Conservation (phyloP, 2,329 filamentous ascomycete species). For the Diplodia corticola region DNA sequence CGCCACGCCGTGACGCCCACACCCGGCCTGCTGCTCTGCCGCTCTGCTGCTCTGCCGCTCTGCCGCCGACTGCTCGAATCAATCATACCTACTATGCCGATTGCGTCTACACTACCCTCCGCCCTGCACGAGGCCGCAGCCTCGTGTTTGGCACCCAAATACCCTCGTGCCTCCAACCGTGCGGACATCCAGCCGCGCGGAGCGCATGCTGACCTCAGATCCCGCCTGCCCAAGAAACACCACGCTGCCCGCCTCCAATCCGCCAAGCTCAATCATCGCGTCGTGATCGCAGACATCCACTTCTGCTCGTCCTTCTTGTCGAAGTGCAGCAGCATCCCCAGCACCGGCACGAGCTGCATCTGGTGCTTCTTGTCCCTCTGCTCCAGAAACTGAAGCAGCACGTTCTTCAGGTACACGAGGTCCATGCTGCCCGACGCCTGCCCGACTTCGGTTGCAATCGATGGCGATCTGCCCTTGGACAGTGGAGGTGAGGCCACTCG, state of each 20-base stretch:
- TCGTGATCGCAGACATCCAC: constrained; percentile 73
- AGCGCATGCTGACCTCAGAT: neutral
- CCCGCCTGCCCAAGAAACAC: neutral
- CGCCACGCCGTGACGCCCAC: neutral
- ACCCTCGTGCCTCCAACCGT: neutral
- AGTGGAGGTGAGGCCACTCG: constrained; percentile 49
- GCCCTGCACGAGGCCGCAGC: no score
- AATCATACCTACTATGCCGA: neutral
- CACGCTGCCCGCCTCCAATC: neutral
- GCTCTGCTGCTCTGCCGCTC: neutral
- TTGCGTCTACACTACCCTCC: neutral
- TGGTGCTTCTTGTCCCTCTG: constrained; percentile 76
- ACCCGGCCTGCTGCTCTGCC: neutral
- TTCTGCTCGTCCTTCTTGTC: constrained; percentile 81
- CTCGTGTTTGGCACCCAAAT: neutral
- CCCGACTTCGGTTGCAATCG: constrained; percentile 29
- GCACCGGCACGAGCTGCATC: constrained; percentile 72
- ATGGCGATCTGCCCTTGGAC: constrained; percentile 39
- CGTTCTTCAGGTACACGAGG: constrained; percentile 75
- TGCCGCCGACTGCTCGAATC: neutral
- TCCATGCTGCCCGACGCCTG: constrained; percentile 45
- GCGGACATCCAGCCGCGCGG: neutral
- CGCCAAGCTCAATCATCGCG: neutral
- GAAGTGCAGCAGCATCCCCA: constrained; percentile 75
- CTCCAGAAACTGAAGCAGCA: constrained; percentile 78